These are phyloP conservation scores for Clarireedia sp. DNA, from an alignment of 2,329 filamentous ascomycete genomes.

Conservation along the genomic window DNA sequence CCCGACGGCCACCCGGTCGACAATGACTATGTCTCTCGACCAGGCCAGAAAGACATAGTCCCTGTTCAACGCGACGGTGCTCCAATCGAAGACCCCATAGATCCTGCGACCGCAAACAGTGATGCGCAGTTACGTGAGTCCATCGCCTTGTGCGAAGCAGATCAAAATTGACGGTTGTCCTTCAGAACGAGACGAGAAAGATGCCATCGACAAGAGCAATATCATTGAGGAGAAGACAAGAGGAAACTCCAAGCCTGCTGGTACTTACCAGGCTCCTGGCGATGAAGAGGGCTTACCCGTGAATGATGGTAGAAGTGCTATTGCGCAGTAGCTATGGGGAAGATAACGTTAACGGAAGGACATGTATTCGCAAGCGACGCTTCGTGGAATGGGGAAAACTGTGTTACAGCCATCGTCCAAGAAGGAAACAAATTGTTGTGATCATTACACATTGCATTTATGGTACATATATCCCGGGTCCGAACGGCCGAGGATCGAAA, in stretches of 20 bases:
- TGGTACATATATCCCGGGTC: background rate
- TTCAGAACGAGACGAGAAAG: conserved; percentile 4
- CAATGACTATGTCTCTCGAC: conserved; percentile 2
- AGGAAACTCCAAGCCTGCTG: conserved; percentile 3
- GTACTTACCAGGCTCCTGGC: conserved; percentile 22
- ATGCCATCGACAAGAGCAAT: background rate
- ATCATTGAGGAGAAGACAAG: background rate
- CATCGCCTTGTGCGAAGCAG: background rate
- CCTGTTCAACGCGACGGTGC: conserved; percentile 3
- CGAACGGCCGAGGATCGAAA: background rate
- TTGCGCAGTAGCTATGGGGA: background rate
- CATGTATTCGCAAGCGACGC: background rate
- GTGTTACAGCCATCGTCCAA: background rate
- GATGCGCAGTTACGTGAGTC: background rate
- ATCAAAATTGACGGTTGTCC: background rate
- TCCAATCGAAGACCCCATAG: conserved; percentile 3
- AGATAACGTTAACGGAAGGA: background rate
- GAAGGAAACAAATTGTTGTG: too few relatives aligned
- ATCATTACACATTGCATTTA: background rate
- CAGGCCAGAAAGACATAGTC: background rate
- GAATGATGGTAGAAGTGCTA: conserved; percentile 12
- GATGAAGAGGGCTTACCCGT: conserved; percentile 23
- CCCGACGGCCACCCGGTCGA: background rate
- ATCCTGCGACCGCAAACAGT: background rate
- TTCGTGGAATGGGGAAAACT: background rate